Evolutionary conservation across 2,329 filamentous ascomycete genomes (phyloP), one percentile per base, ranked within the genome.

Genomic region (Lecanicillium sp.): DNA sequence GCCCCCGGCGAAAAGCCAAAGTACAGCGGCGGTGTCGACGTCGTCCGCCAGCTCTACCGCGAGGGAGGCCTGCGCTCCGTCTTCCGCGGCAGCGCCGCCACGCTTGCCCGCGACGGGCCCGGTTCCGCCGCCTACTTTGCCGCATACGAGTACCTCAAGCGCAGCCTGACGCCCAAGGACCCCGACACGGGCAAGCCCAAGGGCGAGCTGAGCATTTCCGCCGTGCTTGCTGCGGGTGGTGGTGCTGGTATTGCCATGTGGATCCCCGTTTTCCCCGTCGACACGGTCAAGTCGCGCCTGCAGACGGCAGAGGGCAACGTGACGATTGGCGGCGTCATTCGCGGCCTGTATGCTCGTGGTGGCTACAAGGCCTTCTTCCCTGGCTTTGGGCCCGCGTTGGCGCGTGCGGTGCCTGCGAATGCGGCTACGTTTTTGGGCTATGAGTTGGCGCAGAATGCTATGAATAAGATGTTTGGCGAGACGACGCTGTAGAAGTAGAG

Each of bases 231-330:
- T 19, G 92, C 92, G 2, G 92, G 92, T 51, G 92, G 85, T 46
- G 85, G 82, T 4, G 92, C 92, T 0, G 92, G 92, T 55, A 78
- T 98, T 18, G 92, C 92, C 46, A 98, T 98, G 92, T 98, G 92
- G 92, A 92, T 95, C 50, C 89, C 92, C 38, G 89, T 98, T 30
- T 98, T 98, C 75, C 92, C 92, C 16, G 75, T 98, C 47, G 92
- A 98, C 57, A 98, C 92, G 0, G 81, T 98, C 66, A 98, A 98
- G 77, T 89, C 83, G 47, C 73, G 89, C 28, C 67, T 98, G 58
- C 92, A 98, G 72, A 94, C 86, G 31, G 87, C 87, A 30, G 85
- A 92, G 55, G 88, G 87, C 35, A 83, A 83, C 50, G 81, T 88
- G 35, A 86, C 83, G 0, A 78, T 98, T 37, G 75, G 80, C 13